Conservation (phyloP, 441 rosid genomes). For the Lepidium campestre region DNA sequence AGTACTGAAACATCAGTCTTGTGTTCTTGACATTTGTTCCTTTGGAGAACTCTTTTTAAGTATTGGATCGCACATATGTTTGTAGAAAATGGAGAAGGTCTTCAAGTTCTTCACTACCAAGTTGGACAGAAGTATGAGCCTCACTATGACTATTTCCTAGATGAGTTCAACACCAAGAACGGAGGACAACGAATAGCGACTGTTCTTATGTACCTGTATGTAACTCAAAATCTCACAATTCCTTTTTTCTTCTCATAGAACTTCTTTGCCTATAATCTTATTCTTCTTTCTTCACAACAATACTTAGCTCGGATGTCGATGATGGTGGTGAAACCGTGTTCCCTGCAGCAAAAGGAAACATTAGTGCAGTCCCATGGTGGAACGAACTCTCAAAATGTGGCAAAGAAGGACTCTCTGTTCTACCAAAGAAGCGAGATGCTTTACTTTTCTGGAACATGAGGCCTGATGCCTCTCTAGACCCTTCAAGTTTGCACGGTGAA, state of each 20-base stretch:
- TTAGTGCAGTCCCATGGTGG: slow-evolving; percentile 72
- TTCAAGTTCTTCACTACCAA: slow-evolving; percentile 73
- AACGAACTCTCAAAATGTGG: slow-evolving; percentile 66
- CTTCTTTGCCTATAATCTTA: not conserved
- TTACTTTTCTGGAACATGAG: slow-evolving; percentile 78
- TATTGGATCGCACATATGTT: not conserved
- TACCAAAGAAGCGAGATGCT: slow-evolving; percentile 73
- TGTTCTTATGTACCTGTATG: slow-evolving; percentile 78
- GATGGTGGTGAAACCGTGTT: slow-evolving; percentile 82
- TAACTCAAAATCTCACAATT: not conserved
- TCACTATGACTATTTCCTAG: slow-evolving; percentile 65
- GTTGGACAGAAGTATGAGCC: slow-evolving; percentile 74
- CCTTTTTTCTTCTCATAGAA: not conserved
- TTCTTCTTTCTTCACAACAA: not conserved
- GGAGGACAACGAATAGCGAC: slow-evolving; percentile 80
- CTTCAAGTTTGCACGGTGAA: slow-evolving; percentile 69
- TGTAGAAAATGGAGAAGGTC: slow-evolving; percentile 73
- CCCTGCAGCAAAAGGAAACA: slow-evolving; percentile 64
- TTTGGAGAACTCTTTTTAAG: not conserved
- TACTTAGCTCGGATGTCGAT: slow-evolving; percentile 63
- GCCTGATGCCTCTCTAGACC: slow-evolving; percentile 66
- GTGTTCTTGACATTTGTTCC: not conserved
- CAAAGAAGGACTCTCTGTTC: slow-evolving; percentile 61
- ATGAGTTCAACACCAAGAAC: slow-evolving; percentile 58
- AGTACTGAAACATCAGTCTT: not conserved